These are phyloP conservation scores for Botryosphaeria dothidea DNA, from an alignment of 2,329 filamentous ascomycete species.

Conservation along the genomic window DNA sequence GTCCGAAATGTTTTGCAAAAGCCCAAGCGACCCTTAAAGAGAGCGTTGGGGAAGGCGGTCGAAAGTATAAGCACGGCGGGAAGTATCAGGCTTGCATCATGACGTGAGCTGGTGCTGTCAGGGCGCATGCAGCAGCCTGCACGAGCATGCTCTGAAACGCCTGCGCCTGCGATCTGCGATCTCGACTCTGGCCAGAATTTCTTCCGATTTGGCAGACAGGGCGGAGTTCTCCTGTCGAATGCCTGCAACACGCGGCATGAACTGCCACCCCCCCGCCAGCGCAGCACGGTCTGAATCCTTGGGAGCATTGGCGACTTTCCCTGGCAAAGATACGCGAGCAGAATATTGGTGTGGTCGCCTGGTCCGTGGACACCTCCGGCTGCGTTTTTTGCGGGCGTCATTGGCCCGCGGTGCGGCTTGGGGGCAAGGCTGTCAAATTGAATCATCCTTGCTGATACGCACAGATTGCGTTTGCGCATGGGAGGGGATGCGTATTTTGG, in stretches of 20 bases:
- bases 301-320: neutral
- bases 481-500: neutral
- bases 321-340: neutral
- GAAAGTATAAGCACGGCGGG: no score
- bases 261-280: neutral
- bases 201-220: no score
- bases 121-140: no score
- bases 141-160: no score
- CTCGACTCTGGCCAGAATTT: no score
- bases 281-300: neutral
- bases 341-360: neutral
- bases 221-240: no score
- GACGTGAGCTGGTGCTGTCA: no score
- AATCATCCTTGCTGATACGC: neutral
- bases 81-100: no score
- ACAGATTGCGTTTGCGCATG: neutral
- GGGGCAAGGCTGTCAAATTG: neutral
- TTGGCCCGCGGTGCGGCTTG: neutral
- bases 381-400: neutral
- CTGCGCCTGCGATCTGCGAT: no score
- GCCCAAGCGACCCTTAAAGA: neutral
- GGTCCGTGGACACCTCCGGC: neutral
- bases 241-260: neutral
- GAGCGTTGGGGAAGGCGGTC: neutral
- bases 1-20: neutral